Evolutionary conservation across 352 stramenopile species (phyloP), one percentile per base, ranked within the genome.

Genomic region (Saprolegnia parasitica): DNA sequence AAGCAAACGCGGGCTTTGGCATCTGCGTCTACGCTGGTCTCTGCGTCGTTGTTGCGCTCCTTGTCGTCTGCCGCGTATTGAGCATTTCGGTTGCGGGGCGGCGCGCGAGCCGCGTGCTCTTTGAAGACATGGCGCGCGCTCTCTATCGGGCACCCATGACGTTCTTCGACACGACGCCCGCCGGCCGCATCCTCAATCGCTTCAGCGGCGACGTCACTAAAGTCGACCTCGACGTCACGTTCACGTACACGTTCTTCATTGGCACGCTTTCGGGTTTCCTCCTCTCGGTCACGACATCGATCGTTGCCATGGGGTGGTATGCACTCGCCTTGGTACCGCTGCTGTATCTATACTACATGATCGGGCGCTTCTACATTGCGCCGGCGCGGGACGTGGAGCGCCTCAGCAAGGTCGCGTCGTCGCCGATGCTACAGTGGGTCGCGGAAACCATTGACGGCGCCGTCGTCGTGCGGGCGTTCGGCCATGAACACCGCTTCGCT

Each of bases 131-230:
- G 47, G 89, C 90, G 24, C 76, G 86, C 86, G 26, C 88, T 98
- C 37, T 74, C 98, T 32, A 3, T 3, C 74, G 81, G 26, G 93
- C 94, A 18, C 92, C 91, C n/a, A 86, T 98, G 73, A 72, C 83
- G 26, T 98, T 98, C 75, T 98, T 98, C 74, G 93, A 98, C 78
- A 91, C 88, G 9, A 97, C 96, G 65, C 94, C 92, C 2, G 77
- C 90, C 21, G 91, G 89, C 10, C 81, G 90, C 45, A 95, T 98
- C 24, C 37, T 98, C 6, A 97, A 95, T 67, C 81, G 95, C 5
- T 98, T 97, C 77, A 79, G 79, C 32, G 91, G 89, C 20, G 93
- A 98, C 76, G 95, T 98, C 72, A 91, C 96, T 65, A 95, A 89
- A 55, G 77, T 98, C 56, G 94, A 98, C 83, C 79, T 96, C 8